phyloP scores from a whole-genome alignment of 1,284 basidiomycete genomes.

The Leccinum griseonigrum region DNA sequence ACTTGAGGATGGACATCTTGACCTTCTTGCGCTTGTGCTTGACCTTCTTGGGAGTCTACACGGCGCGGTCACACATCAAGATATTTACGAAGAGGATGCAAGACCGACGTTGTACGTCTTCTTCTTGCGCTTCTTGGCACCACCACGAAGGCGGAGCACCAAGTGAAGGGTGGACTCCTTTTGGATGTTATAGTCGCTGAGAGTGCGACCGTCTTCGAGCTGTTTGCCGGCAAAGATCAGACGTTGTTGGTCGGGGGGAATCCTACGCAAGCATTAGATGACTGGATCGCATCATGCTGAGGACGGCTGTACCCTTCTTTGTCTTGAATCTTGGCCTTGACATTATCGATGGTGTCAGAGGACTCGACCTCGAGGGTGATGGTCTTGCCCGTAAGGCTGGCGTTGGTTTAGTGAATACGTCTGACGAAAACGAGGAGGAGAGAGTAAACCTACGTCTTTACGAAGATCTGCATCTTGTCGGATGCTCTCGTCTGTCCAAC shows the following conservation, averaged over 20 bases:
- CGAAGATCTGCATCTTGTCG: conserved; percentile 88
- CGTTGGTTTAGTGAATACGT: neutral
- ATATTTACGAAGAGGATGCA: neutral
- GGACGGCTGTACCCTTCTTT: conserved; percentile 73
- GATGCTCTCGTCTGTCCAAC: conserved; percentile 83
- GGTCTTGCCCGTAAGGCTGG: conserved; percentile 86
- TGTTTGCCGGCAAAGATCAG: conserved; percentile 99
- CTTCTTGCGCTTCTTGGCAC: conserved; percentile 99
- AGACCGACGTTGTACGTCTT: conserved; percentile 89
- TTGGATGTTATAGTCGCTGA: conserved; percentile 94
- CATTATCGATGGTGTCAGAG: conserved; percentile 86
- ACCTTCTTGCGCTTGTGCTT: conserved; percentile 99
- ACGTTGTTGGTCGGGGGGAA: conserved; percentile 95
- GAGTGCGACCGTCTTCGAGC: conserved; percentile 90
- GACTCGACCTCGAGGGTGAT: conserved; percentile 30
- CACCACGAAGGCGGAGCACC: conserved; percentile 93
- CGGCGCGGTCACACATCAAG: conserved; percentile 1
- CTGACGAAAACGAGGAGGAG: neutral
- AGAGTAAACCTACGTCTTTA: conserved; percentile 73
- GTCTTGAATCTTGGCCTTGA: conserved; percentile 95
- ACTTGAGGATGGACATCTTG: conserved; percentile 99
- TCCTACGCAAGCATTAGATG: conserved; percentile 44
- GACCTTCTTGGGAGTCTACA: conserved; percentile 98
- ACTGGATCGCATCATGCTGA: neutral
- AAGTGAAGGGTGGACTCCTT: conserved; percentile 96